Evolutionary conservation across 768 basidiomycete species (phyloP).

Genomic region (Russula olivacea): DNA sequence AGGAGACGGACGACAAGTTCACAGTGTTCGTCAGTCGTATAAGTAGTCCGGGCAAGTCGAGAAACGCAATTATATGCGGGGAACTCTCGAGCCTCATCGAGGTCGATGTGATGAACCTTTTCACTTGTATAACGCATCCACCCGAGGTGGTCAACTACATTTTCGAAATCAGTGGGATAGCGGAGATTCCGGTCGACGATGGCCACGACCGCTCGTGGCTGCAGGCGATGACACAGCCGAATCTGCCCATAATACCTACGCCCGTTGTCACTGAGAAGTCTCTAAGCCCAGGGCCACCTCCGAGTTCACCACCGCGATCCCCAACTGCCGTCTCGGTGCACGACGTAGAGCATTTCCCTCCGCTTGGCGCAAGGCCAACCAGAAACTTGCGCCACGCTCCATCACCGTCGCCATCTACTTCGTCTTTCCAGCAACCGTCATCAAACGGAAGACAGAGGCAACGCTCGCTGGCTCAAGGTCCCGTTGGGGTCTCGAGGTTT

Average conservation of each 20-base stretch:
- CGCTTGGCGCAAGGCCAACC: background rate
- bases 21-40: conserved; percentile 13
- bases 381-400: background rate
- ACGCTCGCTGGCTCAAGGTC: background rate
- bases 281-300: background rate
- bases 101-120: conserved; percentile 1
- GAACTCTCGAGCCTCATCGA: conserved; percentile 11
- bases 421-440: background rate
- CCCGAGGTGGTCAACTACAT: background rate
- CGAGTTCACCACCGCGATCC: background rate
- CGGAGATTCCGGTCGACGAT: conserved; percentile 11
- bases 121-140: background rate
- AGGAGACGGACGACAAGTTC: conserved; percentile 14
- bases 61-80: conserved; percentile 4
- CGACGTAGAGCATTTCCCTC: background rate
- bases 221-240: conserved; percentile 12
- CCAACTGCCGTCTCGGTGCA: background rate
- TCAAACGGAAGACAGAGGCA: conserved; percentile 3
- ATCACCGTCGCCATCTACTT: background rate
- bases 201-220: conserved; percentile 17
- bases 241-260: conserved; percentile 9
- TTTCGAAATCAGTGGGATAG: background rate
- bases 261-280: conserved; percentile 1
- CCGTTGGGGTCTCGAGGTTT: conserved; percentile 1
- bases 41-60: background rate